Conservation (phyloP, 2,329 filamentous ascomycete genomes). For the Ophiostoma pallidulum region DNA sequence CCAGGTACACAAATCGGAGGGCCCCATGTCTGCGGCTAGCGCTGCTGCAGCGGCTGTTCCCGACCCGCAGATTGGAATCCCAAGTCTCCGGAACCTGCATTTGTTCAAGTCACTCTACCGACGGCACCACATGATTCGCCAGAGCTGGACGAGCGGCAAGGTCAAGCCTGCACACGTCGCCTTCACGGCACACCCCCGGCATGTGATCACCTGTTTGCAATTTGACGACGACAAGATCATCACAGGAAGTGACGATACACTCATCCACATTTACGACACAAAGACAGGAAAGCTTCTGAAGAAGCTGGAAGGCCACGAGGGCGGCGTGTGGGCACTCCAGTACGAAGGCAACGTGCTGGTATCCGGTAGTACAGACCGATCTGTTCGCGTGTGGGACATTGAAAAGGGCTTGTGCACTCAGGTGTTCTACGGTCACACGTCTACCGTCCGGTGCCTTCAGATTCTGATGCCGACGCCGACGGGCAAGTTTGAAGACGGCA, state of each 20-base stretch:
- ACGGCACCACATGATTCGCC: slow-evolving; percentile 79
- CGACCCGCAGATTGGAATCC: slow-evolving; percentile 68
- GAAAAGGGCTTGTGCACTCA: slow-evolving; percentile 87
- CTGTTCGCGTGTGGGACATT: slow-evolving; percentile 99
- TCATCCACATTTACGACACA: slow-evolving; percentile 97
- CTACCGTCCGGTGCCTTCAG: slow-evolving; percentile 89
- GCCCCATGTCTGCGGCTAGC: slow-evolving; percentile 76
- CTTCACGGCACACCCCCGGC: slow-evolving; percentile 89
- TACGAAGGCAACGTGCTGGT: slow-evolving; percentile 93
- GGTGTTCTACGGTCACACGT: slow-evolving; percentile 95
- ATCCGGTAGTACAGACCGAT: slow-evolving; percentile 90
- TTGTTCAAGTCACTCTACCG: slow-evolving; percentile 95
- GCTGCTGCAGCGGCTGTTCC: slow-evolving; percentile 76
- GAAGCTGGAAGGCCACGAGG: slow-evolving; percentile 86
- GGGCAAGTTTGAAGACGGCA: slow-evolving; percentile 60
- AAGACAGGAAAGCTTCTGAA: slow-evolving; percentile 80
- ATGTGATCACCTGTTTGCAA: slow-evolving; percentile 95
- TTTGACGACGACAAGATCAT: slow-evolving; percentile 98
- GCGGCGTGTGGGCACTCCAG: slow-evolving; percentile 93
- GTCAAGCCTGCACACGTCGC: slow-evolving; percentile 84
- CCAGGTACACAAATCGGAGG: slow-evolving; percentile 56
- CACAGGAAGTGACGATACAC: slow-evolving; percentile 92
- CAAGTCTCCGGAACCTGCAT: slow-evolving; percentile 73
- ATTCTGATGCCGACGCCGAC: slow-evolving; percentile 82
- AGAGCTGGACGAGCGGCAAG: slow-evolving; percentile 82